Evolutionary conservation across 257 asterid species (phyloP).

Genomic region (Primulina eburnea): DNA sequence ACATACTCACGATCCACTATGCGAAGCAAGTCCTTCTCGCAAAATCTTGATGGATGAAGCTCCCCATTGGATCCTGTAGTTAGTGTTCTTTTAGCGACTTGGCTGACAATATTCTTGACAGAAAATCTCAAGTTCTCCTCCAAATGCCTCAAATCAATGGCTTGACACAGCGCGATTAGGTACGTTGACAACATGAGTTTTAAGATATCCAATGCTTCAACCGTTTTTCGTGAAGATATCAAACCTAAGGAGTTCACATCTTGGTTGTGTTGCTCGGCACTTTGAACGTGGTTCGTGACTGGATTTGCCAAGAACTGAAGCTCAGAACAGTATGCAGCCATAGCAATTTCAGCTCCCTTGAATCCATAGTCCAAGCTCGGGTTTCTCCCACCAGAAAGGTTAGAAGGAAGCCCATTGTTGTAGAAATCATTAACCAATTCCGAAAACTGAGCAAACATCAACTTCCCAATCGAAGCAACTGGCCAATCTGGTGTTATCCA

Average conservation of each 20-base stretch:
- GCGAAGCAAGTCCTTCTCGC: slow-evolving; percentile 41
- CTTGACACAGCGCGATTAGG: slow-evolving; percentile 46
- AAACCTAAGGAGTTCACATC: slow-evolving; percentile 50
- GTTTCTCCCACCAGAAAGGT: slow-evolving; percentile 42
- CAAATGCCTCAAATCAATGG: slow-evolving; percentile 42
- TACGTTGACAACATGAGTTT: slow-evolving; percentile 47
- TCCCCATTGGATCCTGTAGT: slow-evolving; percentile 44
- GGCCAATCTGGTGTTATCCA: slow-evolving; percentile 50
- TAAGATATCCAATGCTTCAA: slow-evolving; percentile 42
- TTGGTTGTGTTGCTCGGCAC: slow-evolving; percentile 61
- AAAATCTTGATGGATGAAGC: slow-evolving; percentile 48
- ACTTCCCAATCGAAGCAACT: slow-evolving; percentile 45
- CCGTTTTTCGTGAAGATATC: slow-evolving; percentile 48
- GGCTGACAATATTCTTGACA: slow-evolving; percentile 46
- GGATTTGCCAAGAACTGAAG: slow-evolving; percentile 49
- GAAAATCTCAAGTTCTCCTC: slow-evolving; percentile 44
- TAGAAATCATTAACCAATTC: slow-evolving; percentile 47
- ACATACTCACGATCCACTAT: slow-evolving; percentile 43
- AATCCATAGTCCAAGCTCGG: slow-evolving; percentile 56
- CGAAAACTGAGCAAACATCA: slow-evolving; percentile 48
- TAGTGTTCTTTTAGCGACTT: slow-evolving; percentile 40
- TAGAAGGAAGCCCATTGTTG: slow-evolving; percentile 50
- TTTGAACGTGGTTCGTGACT: slow-evolving; percentile 50
- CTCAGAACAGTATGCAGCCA: slow-evolving; percentile 54
- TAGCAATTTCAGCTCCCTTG: slow-evolving; percentile 52